phyloP scores from a whole-genome alignment of 2,329 filamentous ascomycete genomes.

The Thielaviopsis euricoi region DNA sequence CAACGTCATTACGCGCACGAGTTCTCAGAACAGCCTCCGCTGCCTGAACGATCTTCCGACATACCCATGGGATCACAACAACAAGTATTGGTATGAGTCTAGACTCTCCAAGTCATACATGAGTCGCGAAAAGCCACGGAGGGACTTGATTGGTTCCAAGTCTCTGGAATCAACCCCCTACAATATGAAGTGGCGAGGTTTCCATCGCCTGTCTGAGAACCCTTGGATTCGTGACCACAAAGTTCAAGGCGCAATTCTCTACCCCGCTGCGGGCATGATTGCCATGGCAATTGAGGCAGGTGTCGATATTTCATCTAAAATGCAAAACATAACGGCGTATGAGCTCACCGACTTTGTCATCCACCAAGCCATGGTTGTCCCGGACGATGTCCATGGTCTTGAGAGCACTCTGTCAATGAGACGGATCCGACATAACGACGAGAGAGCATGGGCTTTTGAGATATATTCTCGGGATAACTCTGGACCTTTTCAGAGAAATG shows the following conservation, averaged over 20 bases:
- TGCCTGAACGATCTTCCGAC: constrained; percentile 30
- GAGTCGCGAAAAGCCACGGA: constrained; percentile 27
- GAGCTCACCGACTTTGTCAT: constrained; percentile 31
- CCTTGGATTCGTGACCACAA: constrained; percentile 37
- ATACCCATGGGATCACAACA: constrained; percentile 38
- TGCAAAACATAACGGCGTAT: constrained; percentile 16
- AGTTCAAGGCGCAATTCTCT: constrained; percentile 32
- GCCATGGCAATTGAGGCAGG: constrained; percentile 32
- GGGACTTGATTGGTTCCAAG: constrained; percentile 34
- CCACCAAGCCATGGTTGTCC: constrained; percentile 34
- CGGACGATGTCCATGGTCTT: constrained; percentile 27
- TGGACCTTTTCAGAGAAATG: constrained; percentile 20
- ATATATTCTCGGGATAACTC: constrained; percentile 30
- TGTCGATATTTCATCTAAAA: constrained; percentile 21
- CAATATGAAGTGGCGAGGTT: constrained; percentile 32
- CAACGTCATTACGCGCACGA: constrained; percentile 12
- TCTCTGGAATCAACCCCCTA: constrained; percentile 27
- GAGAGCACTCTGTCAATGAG: constrained; percentile 32
- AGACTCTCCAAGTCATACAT: constrained; percentile 27
- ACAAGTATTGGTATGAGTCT: constrained; percentile 36
- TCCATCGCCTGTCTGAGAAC: constrained; percentile 30
- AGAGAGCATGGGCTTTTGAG: constrained; percentile 21
- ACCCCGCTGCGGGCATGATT: constrained; percentile 33
- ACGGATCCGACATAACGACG: constrained; percentile 10
- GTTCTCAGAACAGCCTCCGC: neutral